A percentile compares a stretch with the other conserved stretches of the same genome.
phyloP scores from a whole-genome alignment of 164 flowering plant genomes.

The Pachysandra terminalis region DNA sequence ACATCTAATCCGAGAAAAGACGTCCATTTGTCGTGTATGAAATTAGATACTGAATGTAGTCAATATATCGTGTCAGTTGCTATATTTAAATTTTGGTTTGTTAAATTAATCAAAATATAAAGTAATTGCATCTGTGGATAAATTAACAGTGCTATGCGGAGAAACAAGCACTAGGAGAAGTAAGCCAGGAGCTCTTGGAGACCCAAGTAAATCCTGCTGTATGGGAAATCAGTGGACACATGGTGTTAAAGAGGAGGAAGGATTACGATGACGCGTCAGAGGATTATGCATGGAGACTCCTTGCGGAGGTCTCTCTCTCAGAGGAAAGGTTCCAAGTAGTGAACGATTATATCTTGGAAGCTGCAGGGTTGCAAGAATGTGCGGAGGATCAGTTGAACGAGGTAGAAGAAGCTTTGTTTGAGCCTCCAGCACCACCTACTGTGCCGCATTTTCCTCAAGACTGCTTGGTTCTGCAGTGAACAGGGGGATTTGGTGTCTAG shows the following conservation, averaged over 20 bases:
- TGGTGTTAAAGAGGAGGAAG: slow-evolving; percentile 71
- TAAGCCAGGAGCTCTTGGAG: slow-evolving; percentile 64
- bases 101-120: neutral
- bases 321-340: slow-evolving; percentile 73
- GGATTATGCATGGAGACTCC: slow-evolving; percentile 69
- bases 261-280: slow-evolving; percentile 72
- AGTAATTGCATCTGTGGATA: slow-evolving; percentile 1
- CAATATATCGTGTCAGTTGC: too few relatives aligned
- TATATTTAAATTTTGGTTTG: neutral
- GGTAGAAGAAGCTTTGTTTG: slow-evolving; percentile 17
- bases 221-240: slow-evolving; percentile 93
- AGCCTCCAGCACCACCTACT: slow-evolving; percentile 11
- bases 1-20: too few relatives aligned
- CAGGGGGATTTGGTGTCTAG: neutral
- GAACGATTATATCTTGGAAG: slow-evolving; percentile 50
- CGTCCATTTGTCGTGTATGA: too few relatives aligned
- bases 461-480: slow-evolving; percentile 33
- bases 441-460: slow-evolving; percentile 16
- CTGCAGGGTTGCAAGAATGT: slow-evolving; percentile 27
- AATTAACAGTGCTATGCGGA: slow-evolving; percentile 71
- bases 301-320: slow-evolving; percentile 81
- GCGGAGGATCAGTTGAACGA: slow-evolving; percentile 4
- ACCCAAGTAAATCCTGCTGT: slow-evolving; percentile 90
- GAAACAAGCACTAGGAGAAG: slow-evolving; percentile 87
- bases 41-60: too few relatives aligned